These are phyloP conservation scores for Diplotaxis tenuifolia DNA, from an alignment of 345 rosid species.

Conservation along the genomic window DNA sequence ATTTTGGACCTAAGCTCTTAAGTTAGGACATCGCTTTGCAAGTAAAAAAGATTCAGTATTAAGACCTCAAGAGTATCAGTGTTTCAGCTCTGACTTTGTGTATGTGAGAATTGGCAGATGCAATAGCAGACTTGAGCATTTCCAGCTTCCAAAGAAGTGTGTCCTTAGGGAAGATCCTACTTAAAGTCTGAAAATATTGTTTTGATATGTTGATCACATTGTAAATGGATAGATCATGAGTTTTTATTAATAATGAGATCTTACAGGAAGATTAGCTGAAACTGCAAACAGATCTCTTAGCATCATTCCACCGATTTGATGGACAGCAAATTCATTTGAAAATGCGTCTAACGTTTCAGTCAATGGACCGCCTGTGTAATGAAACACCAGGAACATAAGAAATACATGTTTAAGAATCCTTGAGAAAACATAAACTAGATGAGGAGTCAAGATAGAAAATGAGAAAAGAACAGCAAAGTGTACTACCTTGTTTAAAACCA, in stretches of 20 bases:
- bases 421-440: not conserved
- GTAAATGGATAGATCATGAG: not conserved
- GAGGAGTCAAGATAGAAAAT: not conserved
- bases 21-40: not conserved
- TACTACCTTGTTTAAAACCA: constrained; percentile 16
- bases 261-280: constrained; percentile 44
- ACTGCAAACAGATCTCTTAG: constrained; percentile 35
- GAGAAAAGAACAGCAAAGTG: not conserved
- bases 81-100: constrained; percentile 54
- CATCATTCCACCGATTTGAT: constrained; percentile 27
- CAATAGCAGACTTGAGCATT: constrained; percentile 51
- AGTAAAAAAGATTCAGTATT: constrained; percentile 7
- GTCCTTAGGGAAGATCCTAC: constrained; percentile 51
- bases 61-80: constrained; percentile 59
- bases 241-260: not conserved
- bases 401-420: not conserved
- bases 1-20: not conserved
- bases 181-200: constrained; percentile 45
- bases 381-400: not conserved
- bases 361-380: constrained; percentile 39
- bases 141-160: constrained; percentile 76
- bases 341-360: constrained; percentile 36
- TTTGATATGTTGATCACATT: not conserved
- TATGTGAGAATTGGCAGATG: constrained; percentile 51
- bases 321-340: constrained; percentile 37